phyloP scores from a whole-genome alignment of 2,329 filamentous ascomycete species.

The Zymoseptoria tritici region DNA sequence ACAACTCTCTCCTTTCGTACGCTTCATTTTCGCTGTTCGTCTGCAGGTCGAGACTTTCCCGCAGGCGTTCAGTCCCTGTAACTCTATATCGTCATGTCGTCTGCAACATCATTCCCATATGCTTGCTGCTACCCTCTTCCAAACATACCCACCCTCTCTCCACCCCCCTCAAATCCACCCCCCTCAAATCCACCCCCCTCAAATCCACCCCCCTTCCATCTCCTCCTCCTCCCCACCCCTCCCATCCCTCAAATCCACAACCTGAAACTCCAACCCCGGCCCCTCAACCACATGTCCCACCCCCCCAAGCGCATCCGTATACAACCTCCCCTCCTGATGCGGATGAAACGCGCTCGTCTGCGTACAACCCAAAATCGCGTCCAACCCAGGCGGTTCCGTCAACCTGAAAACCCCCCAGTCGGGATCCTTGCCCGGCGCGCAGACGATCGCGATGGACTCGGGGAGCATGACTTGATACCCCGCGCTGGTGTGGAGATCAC shows the following conservation, averaged over 20 bases:
- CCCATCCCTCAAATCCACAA: constrained; percentile 52
- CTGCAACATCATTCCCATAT: too few species aligned
- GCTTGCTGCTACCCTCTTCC: too few species aligned
- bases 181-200: too few species aligned
- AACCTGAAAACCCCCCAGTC: constrained; percentile 85
- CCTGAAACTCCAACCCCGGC: constrained; percentile 53
- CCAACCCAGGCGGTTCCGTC: constrained; percentile 84
- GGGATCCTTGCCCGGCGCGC: constrained; percentile 71
- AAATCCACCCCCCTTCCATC: not conserved
- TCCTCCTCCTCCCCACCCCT: not conserved
- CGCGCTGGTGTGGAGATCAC: constrained; percentile 87
- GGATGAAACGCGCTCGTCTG: constrained; percentile 79
- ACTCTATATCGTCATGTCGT: not conserved
- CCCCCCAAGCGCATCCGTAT: constrained; percentile 57
- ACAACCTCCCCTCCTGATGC: constrained; percentile 62
- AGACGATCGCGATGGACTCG: constrained; percentile 95
- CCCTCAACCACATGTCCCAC: constrained; percentile 53
- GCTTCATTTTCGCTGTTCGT: not conserved
- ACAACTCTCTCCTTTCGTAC: not conserved
- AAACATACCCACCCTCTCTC: too few species aligned
- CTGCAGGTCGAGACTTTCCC: not conserved
- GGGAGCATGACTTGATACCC: constrained; percentile 95
- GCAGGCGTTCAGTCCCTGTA: not conserved
- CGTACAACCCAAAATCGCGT: constrained; percentile 72
- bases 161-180: too few species aligned